These are phyloP conservation scores for Sisymbrium altissimum DNA, from an alignment of 345 rosid species.

Conservation along the genomic window DNA sequence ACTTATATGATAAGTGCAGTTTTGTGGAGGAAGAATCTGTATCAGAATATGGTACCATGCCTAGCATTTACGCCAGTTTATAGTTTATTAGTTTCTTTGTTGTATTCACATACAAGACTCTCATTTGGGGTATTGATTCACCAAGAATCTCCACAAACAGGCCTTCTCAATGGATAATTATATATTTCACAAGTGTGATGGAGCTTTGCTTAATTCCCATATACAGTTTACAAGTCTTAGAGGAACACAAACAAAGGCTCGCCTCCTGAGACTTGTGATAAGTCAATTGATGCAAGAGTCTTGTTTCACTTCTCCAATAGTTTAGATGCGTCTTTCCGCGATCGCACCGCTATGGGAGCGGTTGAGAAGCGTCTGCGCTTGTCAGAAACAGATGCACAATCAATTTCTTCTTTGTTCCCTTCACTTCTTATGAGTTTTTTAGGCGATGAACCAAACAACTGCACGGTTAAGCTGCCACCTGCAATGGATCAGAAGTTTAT, in stretches of 20 bases:
- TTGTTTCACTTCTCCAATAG: background rate
- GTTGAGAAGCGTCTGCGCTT: background rate
- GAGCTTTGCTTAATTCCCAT: background rate
- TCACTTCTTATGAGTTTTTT: background rate
- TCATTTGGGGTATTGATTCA: constrained; percentile 2
- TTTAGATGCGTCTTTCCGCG: background rate
- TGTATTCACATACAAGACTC: background rate
- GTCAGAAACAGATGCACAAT: background rate
- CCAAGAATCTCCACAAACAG: constrained; percentile 3
- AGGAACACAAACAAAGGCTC: background rate
- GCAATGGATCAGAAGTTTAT: background rate
- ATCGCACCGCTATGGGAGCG: background rate
- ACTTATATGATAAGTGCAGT: constrained; percentile 5
- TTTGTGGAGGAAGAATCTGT: background rate
- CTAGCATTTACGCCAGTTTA: constrained; percentile 5
- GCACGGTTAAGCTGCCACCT: background rate
- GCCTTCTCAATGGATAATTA: background rate
- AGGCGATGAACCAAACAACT: background rate
- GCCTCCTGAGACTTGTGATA: background rate
- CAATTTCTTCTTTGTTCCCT: background rate
- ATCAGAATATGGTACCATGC: constrained; percentile 22
- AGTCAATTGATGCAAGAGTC: background rate
- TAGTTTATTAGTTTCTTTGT: background rate
- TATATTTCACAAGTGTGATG: background rate
- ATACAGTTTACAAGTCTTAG: background rate